Base-by-base conservation (phyloP, 2,329 filamentous ascomycete species). In the Xylaria sp. region DNA sequence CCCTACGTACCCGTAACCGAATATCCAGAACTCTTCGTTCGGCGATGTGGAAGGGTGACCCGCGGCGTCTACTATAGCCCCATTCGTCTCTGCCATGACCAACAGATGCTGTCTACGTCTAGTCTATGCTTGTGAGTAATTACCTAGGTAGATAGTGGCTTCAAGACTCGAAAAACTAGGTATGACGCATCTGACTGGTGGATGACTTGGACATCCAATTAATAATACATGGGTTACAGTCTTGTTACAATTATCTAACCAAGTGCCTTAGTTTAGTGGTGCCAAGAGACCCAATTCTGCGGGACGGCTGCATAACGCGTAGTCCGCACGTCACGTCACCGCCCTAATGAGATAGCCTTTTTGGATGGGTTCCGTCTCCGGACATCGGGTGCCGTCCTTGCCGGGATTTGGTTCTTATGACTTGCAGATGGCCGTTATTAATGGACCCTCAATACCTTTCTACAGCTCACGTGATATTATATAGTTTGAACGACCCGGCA, bases 1-100 rank as follows among this genome's bases (percentile, higher is more conserved):
- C 28, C 17, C n/a, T 20, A 83, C 86, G 73, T 84, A 97, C 95
- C 95, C 96, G 78, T 98, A 99, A 70, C 96, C 96, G 81, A 97
- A 98, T 54, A 99, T 85, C 96, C 96, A 99, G 76, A 98, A 94
- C 78, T 97, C 93, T 42, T 71, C 67, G 20, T 87, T 84, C 71
- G 79, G 66, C 7, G 67, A 58, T 53, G 77, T 76, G 63, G 70
- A 67, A 20, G 78, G 66, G 28, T 58, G 63, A 15, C 59, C 59
- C 13, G 51, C 26, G 26, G 79, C 68, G 40, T 63, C 68, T 44
- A 64, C 44, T 36, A 42, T 38, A 28, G 63, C 62, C 31, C 69
- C 70, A 59, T 76, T 68, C 48, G 44, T 54, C 62, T 72, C 56
- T 56, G 71, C 62, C 75, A 77, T 76, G 2, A 36, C 15, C 1